Evolutionary conservation across 1,139 yeast genomes (phyloP).

Genomic region (Taiozyma sp.): DNA sequence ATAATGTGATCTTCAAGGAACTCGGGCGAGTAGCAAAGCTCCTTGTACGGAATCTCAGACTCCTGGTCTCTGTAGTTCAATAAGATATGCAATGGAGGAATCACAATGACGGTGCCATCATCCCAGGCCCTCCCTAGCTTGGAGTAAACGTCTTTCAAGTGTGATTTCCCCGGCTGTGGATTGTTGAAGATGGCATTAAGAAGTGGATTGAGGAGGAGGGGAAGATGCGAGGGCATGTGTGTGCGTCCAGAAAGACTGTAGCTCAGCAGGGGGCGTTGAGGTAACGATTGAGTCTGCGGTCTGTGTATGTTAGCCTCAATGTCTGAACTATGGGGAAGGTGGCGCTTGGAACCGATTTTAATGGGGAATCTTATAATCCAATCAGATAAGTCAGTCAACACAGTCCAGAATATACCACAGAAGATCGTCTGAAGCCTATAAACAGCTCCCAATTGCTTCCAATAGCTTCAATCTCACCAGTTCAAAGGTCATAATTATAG

Average conservation of each 20-base stretch:
- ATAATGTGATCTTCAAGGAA: conserved; percentile 71
- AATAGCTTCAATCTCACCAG: neutral
- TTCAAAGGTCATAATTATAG: neutral
- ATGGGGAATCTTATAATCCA: too few relatives aligned
- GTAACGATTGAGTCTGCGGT: neutral
- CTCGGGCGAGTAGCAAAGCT: conserved; percentile 60
- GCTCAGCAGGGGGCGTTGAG: neutral
- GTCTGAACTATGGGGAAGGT: neutral
- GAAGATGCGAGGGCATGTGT: conserved; percentile 32
- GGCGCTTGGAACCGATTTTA: neutral
- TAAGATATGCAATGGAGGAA: conserved; percentile 55
- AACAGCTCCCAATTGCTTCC: neutral
- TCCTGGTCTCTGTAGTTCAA: conserved; percentile 48
- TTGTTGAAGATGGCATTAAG: conserved; percentile 67
- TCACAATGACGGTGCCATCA: conserved; percentile 43
- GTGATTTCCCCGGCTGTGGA: conserved; percentile 48
- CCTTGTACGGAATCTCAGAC: conserved; percentile 41
- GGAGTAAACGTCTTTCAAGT: conserved; percentile 44
- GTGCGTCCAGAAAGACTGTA: neutral
- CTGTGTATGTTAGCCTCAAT: neutral
- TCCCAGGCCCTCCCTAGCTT: conserved; percentile 24
- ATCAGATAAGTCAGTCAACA: too few relatives aligned
- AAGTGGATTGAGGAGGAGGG: conserved; percentile 55
- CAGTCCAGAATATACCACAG: neutral
- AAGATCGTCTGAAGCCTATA: neutral